These are phyloP conservation scores for Thraustotheca clavata DNA, from an alignment of 352 stramenopile species.

Conservation along the genomic window DNA sequence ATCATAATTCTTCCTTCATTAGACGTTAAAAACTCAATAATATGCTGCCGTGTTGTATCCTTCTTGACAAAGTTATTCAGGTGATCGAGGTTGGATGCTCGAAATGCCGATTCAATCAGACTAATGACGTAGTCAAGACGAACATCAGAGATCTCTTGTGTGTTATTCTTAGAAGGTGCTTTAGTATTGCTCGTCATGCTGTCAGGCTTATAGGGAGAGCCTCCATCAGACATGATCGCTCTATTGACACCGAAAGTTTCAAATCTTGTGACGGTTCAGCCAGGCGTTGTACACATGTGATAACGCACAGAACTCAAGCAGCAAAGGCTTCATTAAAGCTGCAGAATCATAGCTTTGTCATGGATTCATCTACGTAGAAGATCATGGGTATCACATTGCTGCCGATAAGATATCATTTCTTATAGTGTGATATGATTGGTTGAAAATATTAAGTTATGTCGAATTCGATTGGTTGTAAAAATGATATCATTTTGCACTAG, in stretches of 20 bases:
- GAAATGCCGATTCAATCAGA: conserved; percentile 5
- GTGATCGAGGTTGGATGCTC: conserved; percentile 9
- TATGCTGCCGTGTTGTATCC: background rate
- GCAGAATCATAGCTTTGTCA: too few species aligned
- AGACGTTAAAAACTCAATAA: conserved; percentile 12
- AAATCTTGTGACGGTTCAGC: background rate
- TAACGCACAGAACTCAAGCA: conserved; percentile 2
- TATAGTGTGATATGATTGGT: too few species aligned
- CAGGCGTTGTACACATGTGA: background rate
- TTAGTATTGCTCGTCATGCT: background rate
- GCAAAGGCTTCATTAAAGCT: too few species aligned
- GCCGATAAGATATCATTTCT: too few species aligned
- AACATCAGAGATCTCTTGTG: too few species aligned
- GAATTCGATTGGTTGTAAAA: too few species aligned
- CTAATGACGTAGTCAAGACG: conserved; percentile 10
- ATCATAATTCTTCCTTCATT: conserved; percentile 9
- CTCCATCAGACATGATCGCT: background rate
- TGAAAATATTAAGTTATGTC: too few species aligned
- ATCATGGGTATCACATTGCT: too few species aligned
- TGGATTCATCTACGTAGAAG: too few species aligned
- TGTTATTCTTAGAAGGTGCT: too few species aligned
- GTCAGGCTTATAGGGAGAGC: background rate
- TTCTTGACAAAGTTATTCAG: background rate
- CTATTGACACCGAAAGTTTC: background rate
- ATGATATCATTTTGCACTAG: too few species aligned